These are phyloP conservation scores for Sporothrix globosa DNA, from an alignment of 2,329 filamentous ascomycete species.

Conservation along the genomic window DNA sequence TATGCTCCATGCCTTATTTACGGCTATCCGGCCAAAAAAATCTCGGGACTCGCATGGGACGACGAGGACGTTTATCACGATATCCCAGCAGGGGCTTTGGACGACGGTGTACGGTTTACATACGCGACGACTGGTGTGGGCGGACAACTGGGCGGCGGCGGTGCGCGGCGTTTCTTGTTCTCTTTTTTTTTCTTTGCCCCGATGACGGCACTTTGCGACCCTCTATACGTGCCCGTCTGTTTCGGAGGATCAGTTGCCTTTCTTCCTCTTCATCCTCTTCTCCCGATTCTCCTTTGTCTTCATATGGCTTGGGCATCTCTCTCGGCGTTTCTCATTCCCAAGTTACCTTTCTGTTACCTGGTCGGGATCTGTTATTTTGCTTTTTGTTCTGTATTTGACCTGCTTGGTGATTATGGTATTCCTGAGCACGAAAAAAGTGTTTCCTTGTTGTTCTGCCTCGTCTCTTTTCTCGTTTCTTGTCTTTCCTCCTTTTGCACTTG, in stretches of 20 bases:
- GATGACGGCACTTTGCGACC: not conserved
- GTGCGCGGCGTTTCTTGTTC: conserved; percentile 29
- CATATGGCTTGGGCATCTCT: conserved; percentile 24
- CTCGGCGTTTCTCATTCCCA: conserved; percentile 22
- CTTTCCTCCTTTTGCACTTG: not conserved
- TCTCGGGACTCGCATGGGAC: not conserved
- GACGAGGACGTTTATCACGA: conserved; percentile 5
- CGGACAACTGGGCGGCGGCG: conserved; percentile 18
- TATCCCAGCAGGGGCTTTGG: conserved; percentile 8
- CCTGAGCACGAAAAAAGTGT: conserved; percentile 24
- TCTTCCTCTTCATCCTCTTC: not conserved
- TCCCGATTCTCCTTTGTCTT: conserved; percentile 7
- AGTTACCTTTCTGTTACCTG: not conserved
- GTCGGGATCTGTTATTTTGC: not conserved
- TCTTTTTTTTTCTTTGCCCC: not conserved
- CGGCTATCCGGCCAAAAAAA: not conserved
- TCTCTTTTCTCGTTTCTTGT: not conserved
- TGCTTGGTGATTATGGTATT: conserved; percentile 5
- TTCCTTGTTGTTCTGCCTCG: not conserved
- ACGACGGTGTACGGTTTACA: conserved; percentile 1
- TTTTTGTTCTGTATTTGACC: conserved; percentile 1
- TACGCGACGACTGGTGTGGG: conserved; percentile 23
- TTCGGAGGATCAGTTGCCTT: not conserved
- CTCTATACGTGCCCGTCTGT: not conserved
- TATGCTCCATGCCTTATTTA: not conserved